These are phyloP conservation scores for Coelastrella sp. DNA, from an alignment of 139 green algal genomes.

Conservation along the genomic window DNA sequence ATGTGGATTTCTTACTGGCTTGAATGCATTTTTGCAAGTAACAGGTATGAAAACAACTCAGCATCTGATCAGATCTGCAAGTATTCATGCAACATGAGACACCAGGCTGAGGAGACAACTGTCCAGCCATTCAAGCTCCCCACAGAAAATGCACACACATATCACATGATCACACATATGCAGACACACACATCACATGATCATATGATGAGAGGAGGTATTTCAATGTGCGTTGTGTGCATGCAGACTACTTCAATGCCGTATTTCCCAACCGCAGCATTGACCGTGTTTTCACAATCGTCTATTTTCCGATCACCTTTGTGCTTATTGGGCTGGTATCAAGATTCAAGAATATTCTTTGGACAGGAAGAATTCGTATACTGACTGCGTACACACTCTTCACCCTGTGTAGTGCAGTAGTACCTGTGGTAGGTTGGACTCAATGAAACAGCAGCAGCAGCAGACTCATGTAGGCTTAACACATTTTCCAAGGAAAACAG, in stretches of 20 bases:
- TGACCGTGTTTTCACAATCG: slow-evolving; percentile 75
- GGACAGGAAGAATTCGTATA: slow-evolving; percentile 27
- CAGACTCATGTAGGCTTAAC: too few relatives aligned
- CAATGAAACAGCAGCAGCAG: too few relatives aligned
- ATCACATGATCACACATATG: too few relatives aligned
- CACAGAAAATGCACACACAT: too few relatives aligned
- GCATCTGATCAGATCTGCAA: too few relatives aligned
- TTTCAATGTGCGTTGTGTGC: too few relatives aligned
- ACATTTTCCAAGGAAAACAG: too few relatives aligned
- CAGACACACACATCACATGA: too few relatives aligned
- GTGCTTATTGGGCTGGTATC: background rate
- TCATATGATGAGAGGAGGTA: too few relatives aligned
- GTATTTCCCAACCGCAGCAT: slow-evolving; percentile 59
- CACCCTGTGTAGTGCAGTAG: slow-evolving; percentile 50
- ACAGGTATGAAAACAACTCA: too few relatives aligned
- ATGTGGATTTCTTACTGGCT: slow-evolving; percentile 48
- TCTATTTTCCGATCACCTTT: slow-evolving; percentile 1
- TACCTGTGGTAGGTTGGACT: slow-evolving; percentile 65
- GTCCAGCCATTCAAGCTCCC: too few relatives aligned
- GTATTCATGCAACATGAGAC: too few relatives aligned
- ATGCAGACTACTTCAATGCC: slow-evolving; percentile 19
- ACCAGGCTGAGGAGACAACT: slow-evolving; percentile 59
- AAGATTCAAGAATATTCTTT: slow-evolving; percentile 8
- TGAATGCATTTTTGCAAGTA: slow-evolving; percentile 81
- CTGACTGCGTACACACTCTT: slow-evolving; percentile 62